phyloP scores from a whole-genome alignment of 306 rosid genomes.

The Ochetophila trinervis region DNA sequence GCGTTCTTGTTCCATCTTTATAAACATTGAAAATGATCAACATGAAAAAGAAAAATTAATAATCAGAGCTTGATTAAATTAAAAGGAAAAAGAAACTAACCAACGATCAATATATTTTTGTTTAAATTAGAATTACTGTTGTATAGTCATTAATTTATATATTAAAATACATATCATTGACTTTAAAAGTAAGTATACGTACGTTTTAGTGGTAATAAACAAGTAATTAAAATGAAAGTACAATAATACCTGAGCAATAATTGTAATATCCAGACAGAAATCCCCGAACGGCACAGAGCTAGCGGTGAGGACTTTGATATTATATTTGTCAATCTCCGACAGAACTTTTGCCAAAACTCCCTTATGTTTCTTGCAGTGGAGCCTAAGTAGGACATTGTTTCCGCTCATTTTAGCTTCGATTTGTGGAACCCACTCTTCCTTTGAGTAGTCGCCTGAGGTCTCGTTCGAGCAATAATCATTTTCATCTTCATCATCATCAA shows the following conservation, averaged over 20 bases:
- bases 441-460: not conserved
- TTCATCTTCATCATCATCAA: not conserved
- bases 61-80: no score
- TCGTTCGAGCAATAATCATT: no score
- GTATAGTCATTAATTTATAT: no score
- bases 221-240: no score
- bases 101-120: no score
- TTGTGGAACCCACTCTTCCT: not conserved
- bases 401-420: not conserved
- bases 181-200: no score
- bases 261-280: not conserved
- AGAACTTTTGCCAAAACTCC: not conserved
- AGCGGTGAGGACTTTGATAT: not conserved
- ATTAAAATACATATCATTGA: no score
- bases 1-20: not conserved
- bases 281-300: not conserved
- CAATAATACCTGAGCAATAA: not conserved
- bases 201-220: no score
- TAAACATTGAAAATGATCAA: not conserved
- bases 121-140: no score
- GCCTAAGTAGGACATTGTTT: not conserved
- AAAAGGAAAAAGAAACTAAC: no score
- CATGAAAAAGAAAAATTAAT: no score
- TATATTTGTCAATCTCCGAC: not conserved
- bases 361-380: not conserved